Percentiles rank a stretch among this genome's conserved stretches.
phyloP scores from a whole-genome alignment of 2,329 filamentous ascomycete species.

The Teratosphaeria gauchensis region DNA sequence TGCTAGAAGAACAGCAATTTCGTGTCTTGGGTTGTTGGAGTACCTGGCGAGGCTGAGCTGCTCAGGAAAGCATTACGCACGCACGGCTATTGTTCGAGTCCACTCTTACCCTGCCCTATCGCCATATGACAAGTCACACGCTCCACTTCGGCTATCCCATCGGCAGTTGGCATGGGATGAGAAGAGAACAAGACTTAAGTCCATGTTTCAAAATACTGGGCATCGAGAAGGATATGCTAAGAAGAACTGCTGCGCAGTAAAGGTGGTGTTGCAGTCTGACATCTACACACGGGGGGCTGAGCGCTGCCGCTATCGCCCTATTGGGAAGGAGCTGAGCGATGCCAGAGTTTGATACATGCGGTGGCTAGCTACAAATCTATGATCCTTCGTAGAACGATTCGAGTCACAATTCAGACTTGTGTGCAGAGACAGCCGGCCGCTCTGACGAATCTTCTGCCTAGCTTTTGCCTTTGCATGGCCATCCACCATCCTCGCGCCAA shows the following conservation, averaged over 20 bases:
- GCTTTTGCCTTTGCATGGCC: too few species aligned
- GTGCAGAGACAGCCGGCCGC: too few species aligned
- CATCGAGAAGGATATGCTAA: too few species aligned
- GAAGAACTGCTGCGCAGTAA: not conserved
- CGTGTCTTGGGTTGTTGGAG: not conserved
- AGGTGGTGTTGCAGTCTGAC: not conserved
- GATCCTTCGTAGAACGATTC: too few species aligned
- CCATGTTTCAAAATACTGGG: too few species aligned
- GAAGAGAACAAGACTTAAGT: too few species aligned
- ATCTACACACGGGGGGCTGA: not conserved
- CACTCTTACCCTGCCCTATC: not conserved
- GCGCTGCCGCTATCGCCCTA: not conserved
- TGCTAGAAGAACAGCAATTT: not conserved
- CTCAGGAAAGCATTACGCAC: not conserved
- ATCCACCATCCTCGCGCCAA: too few species aligned
- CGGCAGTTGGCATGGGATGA: not conserved
- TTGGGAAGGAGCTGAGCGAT: not conserved
- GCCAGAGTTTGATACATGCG: too few species aligned
- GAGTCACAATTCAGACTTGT: too few species aligned
- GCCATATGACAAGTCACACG: not conserved
- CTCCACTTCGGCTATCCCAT: not conserved
- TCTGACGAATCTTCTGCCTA: too few species aligned
- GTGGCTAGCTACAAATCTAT: too few species aligned
- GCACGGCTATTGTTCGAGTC: not conserved
- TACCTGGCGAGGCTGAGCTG: not conserved